phyloP scores from a whole-genome alignment of 495 filamentous ascomycete genomes.

The Penicillium paxilli region DNA sequence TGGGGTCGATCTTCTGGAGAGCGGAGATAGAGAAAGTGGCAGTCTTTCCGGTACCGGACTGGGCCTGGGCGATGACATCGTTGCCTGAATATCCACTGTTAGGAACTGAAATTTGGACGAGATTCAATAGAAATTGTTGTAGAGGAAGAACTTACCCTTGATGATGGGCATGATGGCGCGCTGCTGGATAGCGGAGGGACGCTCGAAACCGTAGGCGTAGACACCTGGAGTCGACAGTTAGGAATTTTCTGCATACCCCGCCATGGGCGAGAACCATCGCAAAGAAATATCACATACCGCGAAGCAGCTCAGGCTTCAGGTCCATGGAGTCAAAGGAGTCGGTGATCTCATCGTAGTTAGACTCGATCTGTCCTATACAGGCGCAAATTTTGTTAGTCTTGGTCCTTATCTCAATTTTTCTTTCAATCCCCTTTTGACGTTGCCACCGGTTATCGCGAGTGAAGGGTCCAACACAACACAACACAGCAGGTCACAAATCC shows the following conservation, averaged over 20 bases:
- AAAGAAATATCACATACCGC: conserved; percentile 63
- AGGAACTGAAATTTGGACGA: conserved; percentile 19
- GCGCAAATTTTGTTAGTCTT: conserved; percentile 25
- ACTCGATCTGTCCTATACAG: conserved; percentile 89
- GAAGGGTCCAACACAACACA: conserved; percentile 4
- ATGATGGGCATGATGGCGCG: conserved; percentile 99
- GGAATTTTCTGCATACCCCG: conserved; percentile 26
- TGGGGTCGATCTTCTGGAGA: conserved; percentile 94
- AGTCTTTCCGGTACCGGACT: conserved; percentile 99
- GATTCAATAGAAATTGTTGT: not conserved
- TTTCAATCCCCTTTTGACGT: conserved; percentile 8
- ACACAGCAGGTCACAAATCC: not conserved
- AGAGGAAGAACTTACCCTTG: conserved; percentile 72
- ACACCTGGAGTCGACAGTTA: conserved; percentile 64
- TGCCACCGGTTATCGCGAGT: conserved; percentile 20
- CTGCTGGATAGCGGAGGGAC: conserved; percentile 98
- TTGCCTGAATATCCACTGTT: conserved; percentile 59
- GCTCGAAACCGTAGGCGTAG: conserved; percentile 99
- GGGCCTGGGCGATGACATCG: conserved; percentile 98
- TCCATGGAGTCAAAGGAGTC: conserved; percentile 99
- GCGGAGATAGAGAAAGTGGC: conserved; percentile 99
- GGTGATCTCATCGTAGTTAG: conserved; percentile 99
- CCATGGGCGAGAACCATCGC: conserved; percentile 9
- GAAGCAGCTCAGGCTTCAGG: conserved; percentile 93
- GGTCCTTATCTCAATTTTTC: not conserved